Evolutionary conservation across 2,329 filamentous ascomycete species (phyloP), one percentile per base, ranked within the genome.

Genomic region (Verticillium tricorpus): DNA sequence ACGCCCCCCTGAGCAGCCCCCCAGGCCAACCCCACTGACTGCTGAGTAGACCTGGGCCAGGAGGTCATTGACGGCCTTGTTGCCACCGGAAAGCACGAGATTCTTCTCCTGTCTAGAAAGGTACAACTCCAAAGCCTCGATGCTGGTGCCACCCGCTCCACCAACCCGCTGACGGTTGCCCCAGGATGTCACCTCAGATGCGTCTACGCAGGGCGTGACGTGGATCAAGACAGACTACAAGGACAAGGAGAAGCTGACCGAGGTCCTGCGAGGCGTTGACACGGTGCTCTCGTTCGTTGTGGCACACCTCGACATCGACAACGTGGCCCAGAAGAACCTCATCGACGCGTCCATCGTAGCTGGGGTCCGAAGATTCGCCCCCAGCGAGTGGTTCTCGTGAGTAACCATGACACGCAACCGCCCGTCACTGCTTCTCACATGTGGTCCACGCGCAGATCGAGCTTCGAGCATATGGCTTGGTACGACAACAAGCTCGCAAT

Each of bases 291-390:
- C 80, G 2, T 86, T 86, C 66, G 67, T 84, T 15, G 65, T 76
- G 5, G 63, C 72, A 1, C 68, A 76, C 1, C 67, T 68, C 0
- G 74, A 76, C 60, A 66, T 67, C 5, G 65, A 67, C 1, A 66
- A 76, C 35, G 69, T 70, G n/a, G 70, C 80, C 0, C 85, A 89
- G 67, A 79, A 77, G 63, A 79, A 78, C 35, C 72, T 89, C 56
- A 83, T 89, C 59, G 83, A 89, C 61, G 87, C 86, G 1, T 78
- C 84, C 7, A 77, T 87, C 45, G 74, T 76, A 2, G 85, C 85
- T 1, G 84, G 85, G 1, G 86, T 89, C 6, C 81, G 82, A 66
- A 79, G 85, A 7, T 88, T 86, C 69, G 79, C 88, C 1, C 85
- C 86, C 1, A 84, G 83, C 39, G 88, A 90, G 65, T 90, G 81